phyloP scores from a whole-genome alignment of 495 filamentous ascomycete genomes.

The Cetradonia linearis region DNA sequence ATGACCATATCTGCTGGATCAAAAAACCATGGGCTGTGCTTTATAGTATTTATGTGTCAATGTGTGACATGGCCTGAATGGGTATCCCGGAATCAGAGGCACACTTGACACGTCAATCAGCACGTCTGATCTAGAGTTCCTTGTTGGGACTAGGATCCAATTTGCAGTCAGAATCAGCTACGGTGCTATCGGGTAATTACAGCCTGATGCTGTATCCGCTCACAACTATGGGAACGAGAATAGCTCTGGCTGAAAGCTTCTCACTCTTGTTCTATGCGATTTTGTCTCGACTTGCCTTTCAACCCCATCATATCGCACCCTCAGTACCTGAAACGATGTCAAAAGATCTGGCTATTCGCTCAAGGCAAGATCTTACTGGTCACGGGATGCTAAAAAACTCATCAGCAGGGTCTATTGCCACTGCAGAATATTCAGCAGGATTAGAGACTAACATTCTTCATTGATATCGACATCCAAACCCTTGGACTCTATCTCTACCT shows the following conservation, averaged over 20 bases:
- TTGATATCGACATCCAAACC: not conserved
- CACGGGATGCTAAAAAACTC: too few species aligned
- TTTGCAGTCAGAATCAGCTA: not conserved
- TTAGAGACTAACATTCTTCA: not conserved
- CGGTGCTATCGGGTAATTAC: too few species aligned
- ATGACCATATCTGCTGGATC: not conserved
- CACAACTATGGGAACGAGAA: not conserved
- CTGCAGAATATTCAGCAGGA: too few species aligned
- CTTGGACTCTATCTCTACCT: not conserved
- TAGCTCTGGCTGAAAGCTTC: not conserved
- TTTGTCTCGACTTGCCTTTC: not conserved
- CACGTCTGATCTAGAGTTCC: not conserved
- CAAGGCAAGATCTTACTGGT: not conserved
- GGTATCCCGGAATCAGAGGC: too few species aligned
- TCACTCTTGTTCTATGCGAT: not conserved
- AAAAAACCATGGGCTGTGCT: not conserved
- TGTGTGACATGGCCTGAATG: not conserved
- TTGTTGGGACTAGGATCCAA: not conserved
- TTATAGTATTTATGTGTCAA: not conserved
- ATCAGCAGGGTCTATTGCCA: too few species aligned
- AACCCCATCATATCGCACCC: not conserved
- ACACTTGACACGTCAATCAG: too few species aligned
- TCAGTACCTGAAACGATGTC: not conserved
- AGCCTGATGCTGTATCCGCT: too few species aligned
- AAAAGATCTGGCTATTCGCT: not conserved